These are phyloP conservation scores for Cyanophora paradoxa DNA, from an alignment of 78 protist genomes.

Conservation along the genomic window DNA sequence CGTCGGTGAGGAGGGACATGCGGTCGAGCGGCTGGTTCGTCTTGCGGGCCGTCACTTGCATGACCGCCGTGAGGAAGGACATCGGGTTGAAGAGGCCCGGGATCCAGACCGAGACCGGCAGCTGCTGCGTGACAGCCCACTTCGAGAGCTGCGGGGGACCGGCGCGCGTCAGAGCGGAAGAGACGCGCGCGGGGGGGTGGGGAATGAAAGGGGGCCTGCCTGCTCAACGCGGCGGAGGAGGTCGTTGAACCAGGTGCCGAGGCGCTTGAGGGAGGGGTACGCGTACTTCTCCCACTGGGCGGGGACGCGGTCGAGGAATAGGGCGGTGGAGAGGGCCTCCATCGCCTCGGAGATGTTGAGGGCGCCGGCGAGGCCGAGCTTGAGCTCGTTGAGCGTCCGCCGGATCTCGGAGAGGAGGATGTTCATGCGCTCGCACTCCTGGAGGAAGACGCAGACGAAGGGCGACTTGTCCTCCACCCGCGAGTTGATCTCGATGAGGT, in stretches of 20 bases:
- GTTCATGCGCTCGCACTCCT: slow-evolving; percentile 57
- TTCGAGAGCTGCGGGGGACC: background rate
- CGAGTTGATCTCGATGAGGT: slow-evolving; percentile 1
- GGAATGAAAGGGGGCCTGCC: too few species aligned
- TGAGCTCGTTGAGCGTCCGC: slow-evolving; percentile 35
- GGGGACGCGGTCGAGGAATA: slow-evolving; percentile 4
- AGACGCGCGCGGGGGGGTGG: background rate
- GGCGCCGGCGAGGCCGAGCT: slow-evolving; percentile 43
- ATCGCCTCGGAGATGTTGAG: slow-evolving; percentile 37
- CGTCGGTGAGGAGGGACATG: slow-evolving; percentile 21
- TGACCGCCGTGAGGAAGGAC: slow-evolving; percentile 51
- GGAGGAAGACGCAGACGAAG: slow-evolving; percentile 23
- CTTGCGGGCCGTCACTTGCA: slow-evolving; percentile 22
- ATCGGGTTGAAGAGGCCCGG: slow-evolving; percentile 52
- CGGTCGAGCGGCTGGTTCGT: background rate
- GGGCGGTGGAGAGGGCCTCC: slow-evolving; percentile 7
- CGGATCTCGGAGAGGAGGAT: slow-evolving; percentile 26
- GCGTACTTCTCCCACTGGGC: slow-evolving; percentile 11
- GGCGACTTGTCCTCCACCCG: slow-evolving; percentile 19
- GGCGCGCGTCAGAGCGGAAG: background rate
- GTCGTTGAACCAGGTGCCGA: slow-evolving; percentile 41
- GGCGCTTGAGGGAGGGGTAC: slow-evolving; percentile 26
- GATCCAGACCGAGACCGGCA: slow-evolving; percentile 54
- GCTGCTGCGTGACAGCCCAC: background rate
- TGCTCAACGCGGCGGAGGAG: too few species aligned